phyloP scores from a whole-genome alignment of 2,329 filamentous ascomycete species.

The Exophiala alcalophila region DNA sequence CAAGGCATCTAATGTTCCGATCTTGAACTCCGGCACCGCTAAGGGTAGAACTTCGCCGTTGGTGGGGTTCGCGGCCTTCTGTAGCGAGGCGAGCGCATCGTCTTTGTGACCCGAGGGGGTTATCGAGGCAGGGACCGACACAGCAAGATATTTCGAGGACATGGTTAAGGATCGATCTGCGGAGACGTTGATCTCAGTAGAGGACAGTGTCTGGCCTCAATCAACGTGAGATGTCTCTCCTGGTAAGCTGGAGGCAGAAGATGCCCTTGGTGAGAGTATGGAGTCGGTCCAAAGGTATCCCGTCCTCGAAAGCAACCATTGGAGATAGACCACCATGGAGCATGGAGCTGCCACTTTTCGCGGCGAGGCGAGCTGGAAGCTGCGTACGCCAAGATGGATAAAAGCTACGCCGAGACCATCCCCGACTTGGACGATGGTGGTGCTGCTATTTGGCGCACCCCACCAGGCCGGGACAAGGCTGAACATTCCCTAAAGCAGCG shows the following conservation, averaged over 20 bases:
- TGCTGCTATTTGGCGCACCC: too few relatives aligned
- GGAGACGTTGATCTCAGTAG: too few relatives aligned
- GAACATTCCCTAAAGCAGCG: too few relatives aligned
- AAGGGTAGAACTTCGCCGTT: slow-evolving; percentile 75
- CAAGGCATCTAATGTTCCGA: slow-evolving; percentile 89
- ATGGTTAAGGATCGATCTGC: slow-evolving; percentile 6
- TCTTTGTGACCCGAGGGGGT: slow-evolving; percentile 76
- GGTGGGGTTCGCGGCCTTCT: slow-evolving; percentile 68
- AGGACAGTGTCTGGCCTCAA: too few relatives aligned
- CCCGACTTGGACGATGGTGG: too few relatives aligned
- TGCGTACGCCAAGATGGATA: slow-evolving; percentile 14
- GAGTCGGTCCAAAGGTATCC: too few relatives aligned
- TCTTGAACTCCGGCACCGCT: slow-evolving; percentile 90
- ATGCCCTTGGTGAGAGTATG: too few relatives aligned
- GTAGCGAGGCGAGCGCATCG: slow-evolving; percentile 75
- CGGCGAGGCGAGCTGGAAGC: not conserved
- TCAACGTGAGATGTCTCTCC: not conserved
- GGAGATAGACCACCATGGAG: too few relatives aligned
- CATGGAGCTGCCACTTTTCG: slow-evolving; percentile 2
- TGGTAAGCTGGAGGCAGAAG: too few relatives aligned
- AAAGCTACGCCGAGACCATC: too few relatives aligned
- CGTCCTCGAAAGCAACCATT: too few relatives aligned
- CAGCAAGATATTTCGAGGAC: slow-evolving; percentile 65
- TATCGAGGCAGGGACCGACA: slow-evolving; percentile 86
- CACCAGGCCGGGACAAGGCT: too few relatives aligned